A percentile compares a stretch with the other conserved stretches of the same genome.
Evolutionary conservation across 495 filamentous ascomycete genomes (phyloP).

Genomic region (Ascobolus immersus): DNA sequence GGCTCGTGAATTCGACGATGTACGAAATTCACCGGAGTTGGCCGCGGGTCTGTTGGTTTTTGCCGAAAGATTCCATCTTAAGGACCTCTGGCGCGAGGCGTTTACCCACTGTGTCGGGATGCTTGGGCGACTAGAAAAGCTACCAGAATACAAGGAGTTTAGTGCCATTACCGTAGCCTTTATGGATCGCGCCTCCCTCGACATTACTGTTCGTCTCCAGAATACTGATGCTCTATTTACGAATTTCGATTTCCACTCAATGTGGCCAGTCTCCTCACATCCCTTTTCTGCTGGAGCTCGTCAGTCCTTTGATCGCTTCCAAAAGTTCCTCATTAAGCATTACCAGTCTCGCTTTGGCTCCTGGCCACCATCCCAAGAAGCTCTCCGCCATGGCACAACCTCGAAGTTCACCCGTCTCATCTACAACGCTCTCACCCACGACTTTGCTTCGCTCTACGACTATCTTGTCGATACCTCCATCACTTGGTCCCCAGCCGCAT

Average conservation of each 20-base stretch:
- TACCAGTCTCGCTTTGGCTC: slow-evolving; percentile 27
- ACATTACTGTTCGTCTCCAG: slow-evolving; percentile 35
- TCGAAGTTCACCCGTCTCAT: slow-evolving; percentile 29
- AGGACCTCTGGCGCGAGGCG: slow-evolving; percentile 39
- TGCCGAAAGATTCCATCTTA: slow-evolving; percentile 34
- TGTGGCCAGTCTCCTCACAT: slow-evolving; percentile 25
- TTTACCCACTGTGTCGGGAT: slow-evolving; percentile 44
- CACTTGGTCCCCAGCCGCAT: slow-evolving; percentile 26
- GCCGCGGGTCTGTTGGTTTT: slow-evolving; percentile 39
- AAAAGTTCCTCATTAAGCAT: slow-evolving; percentile 28
- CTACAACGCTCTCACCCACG: slow-evolving; percentile 31
- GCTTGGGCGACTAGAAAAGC: slow-evolving; percentile 26
- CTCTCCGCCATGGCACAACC: slow-evolving; percentile 4
- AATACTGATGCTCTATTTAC: slow-evolving; percentile 32
- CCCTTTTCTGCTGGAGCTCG: slow-evolving; percentile 17
- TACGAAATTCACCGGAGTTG: slow-evolving; percentile 32
- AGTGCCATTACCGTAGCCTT: slow-evolving; percentile 38
- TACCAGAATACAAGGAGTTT: slow-evolving; percentile 31
- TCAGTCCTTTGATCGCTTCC: slow-evolving; percentile 28
- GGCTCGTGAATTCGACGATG: slow-evolving; percentile 35
- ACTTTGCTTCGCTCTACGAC: slow-evolving; percentile 45
- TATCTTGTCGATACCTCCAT: slow-evolving; percentile 47
- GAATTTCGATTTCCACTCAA: slow-evolving; percentile 33
- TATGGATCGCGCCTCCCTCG: slow-evolving; percentile 33
- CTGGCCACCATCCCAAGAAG: slow-evolving; percentile 24